A percentile compares a stretch with the other conserved stretches of the same genome.
These are phyloP conservation scores for Rhipidocladum racemiflorum DNA, from an alignment of 176 grass and related monocot genomes.

Conservation along the genomic window DNA sequence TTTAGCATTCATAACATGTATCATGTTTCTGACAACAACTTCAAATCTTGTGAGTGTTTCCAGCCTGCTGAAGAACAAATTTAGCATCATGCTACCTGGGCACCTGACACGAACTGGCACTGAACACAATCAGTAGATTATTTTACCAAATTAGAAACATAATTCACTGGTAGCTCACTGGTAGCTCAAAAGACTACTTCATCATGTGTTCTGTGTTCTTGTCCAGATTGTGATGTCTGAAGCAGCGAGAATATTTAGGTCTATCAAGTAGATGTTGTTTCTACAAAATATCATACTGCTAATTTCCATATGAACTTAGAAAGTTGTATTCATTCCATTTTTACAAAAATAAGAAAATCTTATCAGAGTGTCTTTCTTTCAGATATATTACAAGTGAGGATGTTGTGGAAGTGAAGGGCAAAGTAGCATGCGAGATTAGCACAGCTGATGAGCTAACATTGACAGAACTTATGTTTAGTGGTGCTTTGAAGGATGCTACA, in stretches of 20 bases:
- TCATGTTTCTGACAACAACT: neutral
- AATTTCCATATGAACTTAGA: neutral
- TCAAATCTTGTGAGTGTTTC: neutral
- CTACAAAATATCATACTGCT: neutral
- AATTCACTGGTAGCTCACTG: neutral
- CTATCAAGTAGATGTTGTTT: neutral
- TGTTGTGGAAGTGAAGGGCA: constrained; percentile 87
- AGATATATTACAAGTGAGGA: constrained; percentile 64
- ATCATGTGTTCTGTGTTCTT: neutral
- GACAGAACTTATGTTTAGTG: constrained; percentile 92
- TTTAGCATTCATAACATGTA: neutral
- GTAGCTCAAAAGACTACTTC: neutral
- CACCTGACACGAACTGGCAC: neutral
- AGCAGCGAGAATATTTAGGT: neutral
- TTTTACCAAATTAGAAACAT: neutral
- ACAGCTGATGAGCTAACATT: constrained; percentile 79
- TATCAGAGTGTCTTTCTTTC: constrained; percentile 12
- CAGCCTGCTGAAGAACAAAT: neutral
- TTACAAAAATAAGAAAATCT: neutral
- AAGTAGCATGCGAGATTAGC: constrained; percentile 87
- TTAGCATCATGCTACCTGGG: neutral
- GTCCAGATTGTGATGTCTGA: neutral
- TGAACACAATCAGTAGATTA: neutral
- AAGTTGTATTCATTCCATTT: neutral
- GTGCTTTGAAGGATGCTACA: constrained; percentile 72